Evolutionary conservation across 805 yeast species (phyloP), one percentile per base, ranked within the genome.

Genomic region (Cyberlindnera lachancei): DNA sequence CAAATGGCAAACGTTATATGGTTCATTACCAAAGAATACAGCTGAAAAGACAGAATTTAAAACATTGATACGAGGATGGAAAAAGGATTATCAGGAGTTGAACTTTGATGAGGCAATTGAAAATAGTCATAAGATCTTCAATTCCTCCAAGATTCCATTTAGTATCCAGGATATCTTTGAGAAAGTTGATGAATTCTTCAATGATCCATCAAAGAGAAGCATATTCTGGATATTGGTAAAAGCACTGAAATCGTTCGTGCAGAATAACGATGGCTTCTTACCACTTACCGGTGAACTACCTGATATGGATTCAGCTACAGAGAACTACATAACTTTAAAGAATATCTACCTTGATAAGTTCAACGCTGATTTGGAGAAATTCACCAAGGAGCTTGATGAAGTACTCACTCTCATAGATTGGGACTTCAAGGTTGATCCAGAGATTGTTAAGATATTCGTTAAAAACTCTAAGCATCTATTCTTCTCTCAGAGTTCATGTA

Each of bases 291-390:
- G 94, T 0, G 68, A 61, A 1, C 50, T 88, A 6, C 95, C 95
- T 0, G 97, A 88, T 52, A 90, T 90, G 96, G 80, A 83, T 15
- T 73, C 95, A 0, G 74, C 76, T 39, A 79, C 95, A 0, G 54
- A 57, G 7, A 63, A 63, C 34, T 90, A 82, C 52, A 62, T 79
- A 3, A 53, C 47, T 7, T 55, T 90, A 23, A 81, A 77, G 50
- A 48, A 48, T 0, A 44, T 85, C 4, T 90, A 84, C 49, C 53
- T 66, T 13, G 57, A 51, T 1, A 79, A 79, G 46, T 77, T 82
- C 2, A 36, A 44, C 8, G 29, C 36, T 2, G 95, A 87, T 52
- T 52, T 59, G 27, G 43, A 49, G 15, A 19, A 30, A 8, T 66
- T 78, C 40, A 45, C 63, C 5, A n/a, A 34, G 2, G 57, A 61